phyloP scores from a whole-genome alignment of 345 rosid species.

The Arabidopsis thaliana region TAIR10.1 NC_003075.7:10712501-10713000 shows the following conservation, averaged over 20 bases:
- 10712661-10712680: slow-evolving; percentile 25
- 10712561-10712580: slow-evolving; percentile 24
- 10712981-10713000: slow-evolving; percentile 33
- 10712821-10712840: slow-evolving; percentile 47
- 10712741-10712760: slow-evolving; percentile 23
- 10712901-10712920: not conserved
- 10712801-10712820: slow-evolving; percentile 38
- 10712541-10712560: not conserved
- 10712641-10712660: not conserved
- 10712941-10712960: slow-evolving; percentile 35
- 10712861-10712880: slow-evolving; percentile 46
- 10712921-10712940: not conserved
- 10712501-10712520: not conserved
- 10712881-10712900: slow-evolving; percentile 28
- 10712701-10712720: slow-evolving; percentile 10
- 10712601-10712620: slow-evolving; percentile 3
- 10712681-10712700: slow-evolving; percentile 5
- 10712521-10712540: not conserved
- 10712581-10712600: not conserved
- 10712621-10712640: slow-evolving; percentile 17
- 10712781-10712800: not conserved
- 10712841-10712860: slow-evolving; percentile 48
- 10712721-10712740: slow-evolving; percentile 35
- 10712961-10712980: slow-evolving; percentile 46
- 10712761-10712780: slow-evolving; percentile 6